phyloP scores from a whole-genome alignment of 345 rosid species.

The Anacardium occidentale region DNA sequence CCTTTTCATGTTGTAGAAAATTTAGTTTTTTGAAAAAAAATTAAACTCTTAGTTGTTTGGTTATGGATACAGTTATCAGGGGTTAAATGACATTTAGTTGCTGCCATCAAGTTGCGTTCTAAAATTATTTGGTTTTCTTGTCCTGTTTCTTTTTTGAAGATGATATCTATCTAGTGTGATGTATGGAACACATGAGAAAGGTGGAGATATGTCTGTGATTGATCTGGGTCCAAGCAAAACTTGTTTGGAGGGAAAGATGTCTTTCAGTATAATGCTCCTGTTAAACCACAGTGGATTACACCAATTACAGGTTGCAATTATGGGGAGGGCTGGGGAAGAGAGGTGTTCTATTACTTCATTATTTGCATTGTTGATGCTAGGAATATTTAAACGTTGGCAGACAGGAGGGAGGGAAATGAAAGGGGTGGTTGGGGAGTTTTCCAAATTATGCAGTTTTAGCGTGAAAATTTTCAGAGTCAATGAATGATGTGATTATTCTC shows the following conservation, averaged over 20 bases:
- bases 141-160: not conserved
- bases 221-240: not conserved
- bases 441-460: not conserved
- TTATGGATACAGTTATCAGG: not conserved
- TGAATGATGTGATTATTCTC: not conserved
- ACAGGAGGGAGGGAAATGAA: not conserved
- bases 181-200: too few species aligned
- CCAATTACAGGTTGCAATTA: not conserved
- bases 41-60: not conserved
- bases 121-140: not conserved
- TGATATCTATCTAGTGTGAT: too few species aligned
- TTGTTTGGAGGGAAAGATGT: not conserved
- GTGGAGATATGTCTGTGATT: not conserved
- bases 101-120: not conserved
- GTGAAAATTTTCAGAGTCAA: not conserved
- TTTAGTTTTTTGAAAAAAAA: not conserved
- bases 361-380: slow-evolving; percentile 1
- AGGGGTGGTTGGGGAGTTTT: not conserved
- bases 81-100: not conserved
- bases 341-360: not conserved
- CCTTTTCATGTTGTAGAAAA: not conserved
- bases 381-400: not conserved
- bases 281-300: not conserved
- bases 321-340: not conserved
- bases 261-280: not conserved